A percentile compares a stretch with the other conserved stretches of the same genome.
phyloP scores from a whole-genome alignment of 2,329 filamentous ascomycete genomes.

The Paecilomyces fulvus region DNA sequence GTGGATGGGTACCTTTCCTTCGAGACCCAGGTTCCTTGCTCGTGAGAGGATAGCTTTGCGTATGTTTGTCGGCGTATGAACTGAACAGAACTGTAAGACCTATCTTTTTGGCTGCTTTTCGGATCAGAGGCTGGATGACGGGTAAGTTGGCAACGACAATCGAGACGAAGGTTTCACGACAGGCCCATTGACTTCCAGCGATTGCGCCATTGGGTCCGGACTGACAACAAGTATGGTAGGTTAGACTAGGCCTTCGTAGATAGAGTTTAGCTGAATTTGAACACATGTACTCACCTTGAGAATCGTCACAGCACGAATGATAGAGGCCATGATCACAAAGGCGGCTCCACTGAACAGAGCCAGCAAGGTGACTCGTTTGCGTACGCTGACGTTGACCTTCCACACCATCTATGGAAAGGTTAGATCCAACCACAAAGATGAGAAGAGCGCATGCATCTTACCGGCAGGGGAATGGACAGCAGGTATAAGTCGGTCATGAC shows the following conservation, averaged over 20 bases:
- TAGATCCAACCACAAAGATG: not conserved
- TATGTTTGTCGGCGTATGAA: slow-evolving; percentile 10
- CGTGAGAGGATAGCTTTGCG: slow-evolving; percentile 13
- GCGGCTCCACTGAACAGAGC: slow-evolving; percentile 46
- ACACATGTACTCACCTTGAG: slow-evolving; percentile 20
- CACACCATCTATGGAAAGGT: slow-evolving; percentile 39
- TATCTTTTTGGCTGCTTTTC: slow-evolving; percentile 14
- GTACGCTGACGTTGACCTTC: slow-evolving; percentile 39
- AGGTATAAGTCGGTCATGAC: slow-evolving; percentile 50
- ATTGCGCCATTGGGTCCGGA: slow-evolving; percentile 25
- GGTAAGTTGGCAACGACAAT: slow-evolving; percentile 34
- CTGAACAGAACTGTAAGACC: slow-evolving; percentile 20
- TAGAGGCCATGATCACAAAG: slow-evolving; percentile 46
- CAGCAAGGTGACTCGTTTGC: slow-evolving; percentile 44
- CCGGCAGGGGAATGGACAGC: slow-evolving; percentile 49
- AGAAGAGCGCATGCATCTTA: slow-evolving; percentile 14
- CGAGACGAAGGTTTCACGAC: slow-evolving; percentile 35
- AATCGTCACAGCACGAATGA: slow-evolving; percentile 45
- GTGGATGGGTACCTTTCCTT: slow-evolving; percentile 2
- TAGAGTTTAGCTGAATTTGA: not conserved
- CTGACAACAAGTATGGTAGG: slow-evolving; percentile 6
- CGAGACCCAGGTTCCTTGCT: slow-evolving; percentile 8
- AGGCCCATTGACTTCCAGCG: slow-evolving; percentile 32
- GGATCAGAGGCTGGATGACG: slow-evolving; percentile 28
- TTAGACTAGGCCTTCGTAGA: not conserved